Conservation (phyloP, 495 filamentous ascomycete genomes). For the Hyaloscypha finlandica region DNA sequence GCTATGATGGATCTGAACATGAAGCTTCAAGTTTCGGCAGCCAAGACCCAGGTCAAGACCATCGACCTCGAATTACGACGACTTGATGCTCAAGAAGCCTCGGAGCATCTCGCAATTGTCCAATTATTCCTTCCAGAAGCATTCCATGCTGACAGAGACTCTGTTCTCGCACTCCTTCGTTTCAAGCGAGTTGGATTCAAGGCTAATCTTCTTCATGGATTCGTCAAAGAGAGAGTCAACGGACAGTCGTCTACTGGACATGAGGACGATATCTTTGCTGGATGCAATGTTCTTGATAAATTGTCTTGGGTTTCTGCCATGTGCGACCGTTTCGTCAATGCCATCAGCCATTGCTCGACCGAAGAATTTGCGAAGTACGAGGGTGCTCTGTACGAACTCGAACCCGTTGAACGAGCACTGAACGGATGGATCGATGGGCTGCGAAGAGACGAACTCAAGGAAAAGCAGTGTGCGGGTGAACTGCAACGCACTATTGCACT, state of each 20-base stretch:
- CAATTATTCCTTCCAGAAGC: constrained; percentile 87
- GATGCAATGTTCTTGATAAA: constrained; percentile 80
- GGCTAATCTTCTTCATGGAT: constrained; percentile 72
- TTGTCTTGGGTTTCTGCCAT: constrained; percentile 80
- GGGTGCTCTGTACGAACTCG: constrained; percentile 80
- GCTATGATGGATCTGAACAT: constrained; percentile 96
- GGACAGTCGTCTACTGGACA: constrained; percentile 53
- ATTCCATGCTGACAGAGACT: constrained; percentile 76
- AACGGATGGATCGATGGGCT: constrained; percentile 87
- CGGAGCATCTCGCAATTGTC: constrained; percentile 84
- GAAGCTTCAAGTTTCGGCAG: constrained; percentile 84
- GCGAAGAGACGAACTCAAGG: constrained; percentile 83
- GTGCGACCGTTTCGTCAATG: constrained; percentile 80
- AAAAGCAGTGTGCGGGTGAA: constrained; percentile 75
- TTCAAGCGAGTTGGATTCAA: constrained; percentile 92
- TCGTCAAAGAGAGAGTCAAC: constrained; percentile 75
- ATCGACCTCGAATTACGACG: constrained; percentile 87
- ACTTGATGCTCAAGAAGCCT: constrained; percentile 86
- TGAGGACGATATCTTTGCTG: constrained; percentile 74
- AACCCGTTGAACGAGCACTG: constrained; percentile 87
- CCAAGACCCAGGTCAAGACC: constrained; percentile 89
- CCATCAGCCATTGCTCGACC: constrained; percentile 71
- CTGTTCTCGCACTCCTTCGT: constrained; percentile 78
- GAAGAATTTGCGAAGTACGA: constrained; percentile 77
- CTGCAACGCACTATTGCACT: constrained; percentile 82